phyloP scores from a whole-genome alignment of 805 yeast species.

The Lachancea quebecensis region DNA sequence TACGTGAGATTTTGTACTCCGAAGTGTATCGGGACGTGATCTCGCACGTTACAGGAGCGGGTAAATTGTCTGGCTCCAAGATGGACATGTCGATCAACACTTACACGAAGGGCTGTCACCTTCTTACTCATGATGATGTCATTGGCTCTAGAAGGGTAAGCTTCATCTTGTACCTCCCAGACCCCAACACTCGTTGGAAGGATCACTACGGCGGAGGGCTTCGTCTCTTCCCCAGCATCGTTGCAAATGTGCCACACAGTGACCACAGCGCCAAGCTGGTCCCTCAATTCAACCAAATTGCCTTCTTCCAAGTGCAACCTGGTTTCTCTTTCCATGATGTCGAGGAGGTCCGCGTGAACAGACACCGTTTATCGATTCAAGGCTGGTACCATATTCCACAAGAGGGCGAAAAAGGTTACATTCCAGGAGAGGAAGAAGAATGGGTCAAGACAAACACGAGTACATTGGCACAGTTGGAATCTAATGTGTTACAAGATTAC shows the following conservation, averaged over 20 bases:
- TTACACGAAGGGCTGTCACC: constrained; percentile 87
- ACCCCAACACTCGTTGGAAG: constrained; percentile 85
- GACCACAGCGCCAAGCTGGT: constrained; percentile 65
- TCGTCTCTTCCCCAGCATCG: constrained; percentile 76
- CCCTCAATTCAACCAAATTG: constrained; percentile 94
- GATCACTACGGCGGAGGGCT: constrained; percentile 91
- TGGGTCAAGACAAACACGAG: constrained; percentile 57
- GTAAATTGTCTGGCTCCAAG: constrained; percentile 81
- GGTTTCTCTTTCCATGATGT: constrained; percentile 97
- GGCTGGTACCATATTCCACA: constrained; percentile 99
- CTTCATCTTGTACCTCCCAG: constrained; percentile 87
- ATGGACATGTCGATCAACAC: constrained; percentile 91
- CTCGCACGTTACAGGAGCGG: constrained; percentile 74
- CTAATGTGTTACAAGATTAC: constrained; percentile 66
- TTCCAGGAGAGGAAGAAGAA: constrained; percentile 71
- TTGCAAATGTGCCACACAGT: constrained; percentile 82
- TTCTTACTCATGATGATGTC: constrained; percentile 94
- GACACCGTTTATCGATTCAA: constrained; percentile 84
- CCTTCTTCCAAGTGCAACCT: constrained; percentile 93
- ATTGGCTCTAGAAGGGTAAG: constrained; percentile 92
- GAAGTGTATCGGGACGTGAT: constrained; percentile 75
- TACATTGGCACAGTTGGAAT: constrained; percentile 73
- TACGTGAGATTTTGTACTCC: constrained; percentile 84
- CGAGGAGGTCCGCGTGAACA: constrained; percentile 90
- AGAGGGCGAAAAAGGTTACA: constrained; percentile 78